Conservation (phyloP, 306 rosid species). For the Vicia villosa region DNA sequence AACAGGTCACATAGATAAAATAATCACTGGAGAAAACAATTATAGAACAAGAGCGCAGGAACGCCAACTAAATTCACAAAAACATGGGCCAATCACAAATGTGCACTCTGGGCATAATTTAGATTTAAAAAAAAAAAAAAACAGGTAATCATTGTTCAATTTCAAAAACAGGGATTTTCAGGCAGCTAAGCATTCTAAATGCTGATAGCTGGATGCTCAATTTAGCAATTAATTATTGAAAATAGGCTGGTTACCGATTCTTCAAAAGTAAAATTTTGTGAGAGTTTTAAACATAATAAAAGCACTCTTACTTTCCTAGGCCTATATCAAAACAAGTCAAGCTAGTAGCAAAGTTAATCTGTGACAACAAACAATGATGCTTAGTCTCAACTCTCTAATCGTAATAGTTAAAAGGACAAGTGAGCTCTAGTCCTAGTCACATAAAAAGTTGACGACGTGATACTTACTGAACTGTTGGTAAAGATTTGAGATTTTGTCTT, state of each 20-base stretch:
- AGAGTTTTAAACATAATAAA: constrained; percentile 14
- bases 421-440: neutral
- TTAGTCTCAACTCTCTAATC: neutral
- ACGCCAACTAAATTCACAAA: constrained; percentile 3
- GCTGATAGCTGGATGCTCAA: neutral
- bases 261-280: neutral
- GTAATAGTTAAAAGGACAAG: neutral
- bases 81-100: neutral
- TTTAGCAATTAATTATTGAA: neutral
- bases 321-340: constrained; percentile 11
- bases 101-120: neutral
- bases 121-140: neutral
- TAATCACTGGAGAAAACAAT: constrained; percentile 16
- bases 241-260: neutral
- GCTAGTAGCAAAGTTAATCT: neutral
- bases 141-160: neutral
- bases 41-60: constrained; percentile 13
- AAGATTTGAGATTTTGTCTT: constrained; percentile 61
- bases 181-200: neutral
- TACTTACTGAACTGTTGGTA: constrained; percentile 59
- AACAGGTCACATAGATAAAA: neutral
- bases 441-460: neutral
- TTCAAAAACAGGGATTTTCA: neutral
- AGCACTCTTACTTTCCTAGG: neutral
- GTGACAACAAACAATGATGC: neutral